These are phyloP conservation scores for Helotiales sp. DNA, from an alignment of 2,329 filamentous ascomycete species.

Conservation along the genomic window DNA sequence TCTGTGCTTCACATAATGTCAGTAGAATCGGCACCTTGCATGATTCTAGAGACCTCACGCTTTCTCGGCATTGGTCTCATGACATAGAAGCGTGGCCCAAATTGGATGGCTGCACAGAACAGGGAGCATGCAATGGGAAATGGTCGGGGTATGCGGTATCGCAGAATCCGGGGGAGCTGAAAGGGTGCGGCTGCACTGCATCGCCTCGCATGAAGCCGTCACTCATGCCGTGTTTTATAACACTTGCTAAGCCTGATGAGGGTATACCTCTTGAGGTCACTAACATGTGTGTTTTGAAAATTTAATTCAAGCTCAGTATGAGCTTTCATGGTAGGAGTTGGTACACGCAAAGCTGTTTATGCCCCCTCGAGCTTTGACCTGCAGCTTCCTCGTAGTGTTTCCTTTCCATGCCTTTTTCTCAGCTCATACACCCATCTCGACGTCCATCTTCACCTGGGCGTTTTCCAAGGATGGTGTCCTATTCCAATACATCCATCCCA, in stretches of 20 bases:
- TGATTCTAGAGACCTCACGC: too few relatives aligned
- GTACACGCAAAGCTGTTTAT: neutral
- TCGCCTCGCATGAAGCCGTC: neutral
- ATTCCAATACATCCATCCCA: neutral
- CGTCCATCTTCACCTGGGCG: neutral
- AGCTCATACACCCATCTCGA: neutral
- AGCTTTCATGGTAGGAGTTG: neutral
- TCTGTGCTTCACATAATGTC: too few relatives aligned
- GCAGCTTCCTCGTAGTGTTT: neutral
- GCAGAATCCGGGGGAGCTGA: neutral
- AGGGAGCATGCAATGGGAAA: too few relatives aligned
- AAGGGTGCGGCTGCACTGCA: neutral
- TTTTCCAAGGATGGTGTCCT: neutral
- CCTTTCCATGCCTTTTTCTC: neutral
- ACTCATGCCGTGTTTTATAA: too few relatives aligned
- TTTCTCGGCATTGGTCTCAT: too few relatives aligned
- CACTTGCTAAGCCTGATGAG: too few relatives aligned
- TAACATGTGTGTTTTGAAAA: neutral
- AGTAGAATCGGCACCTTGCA: too few relatives aligned
- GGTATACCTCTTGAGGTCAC: too few relatives aligned
- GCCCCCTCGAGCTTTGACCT: neutral
- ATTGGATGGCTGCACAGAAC: too few relatives aligned
- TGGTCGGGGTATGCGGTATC: neutral
- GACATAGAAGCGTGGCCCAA: too few relatives aligned
- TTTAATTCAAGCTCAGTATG: neutral